These are phyloP conservation scores for Phytophthora hybrid DNA, from an alignment of 352 stramenopile species.

Conservation along the genomic window DNA sequence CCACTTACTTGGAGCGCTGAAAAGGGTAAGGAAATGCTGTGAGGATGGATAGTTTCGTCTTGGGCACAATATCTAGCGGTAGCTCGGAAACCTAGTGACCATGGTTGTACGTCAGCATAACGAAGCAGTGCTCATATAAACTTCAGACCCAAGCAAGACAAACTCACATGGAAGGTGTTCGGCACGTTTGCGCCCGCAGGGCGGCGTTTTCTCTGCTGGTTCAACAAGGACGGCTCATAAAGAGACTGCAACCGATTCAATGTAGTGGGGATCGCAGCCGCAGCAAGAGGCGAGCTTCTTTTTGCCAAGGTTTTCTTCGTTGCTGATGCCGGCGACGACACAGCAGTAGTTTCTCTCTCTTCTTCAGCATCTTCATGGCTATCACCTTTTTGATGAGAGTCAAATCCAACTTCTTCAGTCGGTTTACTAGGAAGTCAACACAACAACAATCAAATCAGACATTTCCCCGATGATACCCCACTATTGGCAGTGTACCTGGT, in stretches of 20 bases:
- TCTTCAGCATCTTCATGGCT: neutral
- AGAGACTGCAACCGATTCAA: conserved; percentile 47
- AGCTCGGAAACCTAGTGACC: conserved; percentile 46
- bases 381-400: neutral
- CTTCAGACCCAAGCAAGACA: neutral
- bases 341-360: neutral
- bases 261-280: conserved; percentile 1
- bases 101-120: conserved; percentile 7
- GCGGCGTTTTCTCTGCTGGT: conserved; percentile 25
- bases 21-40: conserved; percentile 75
- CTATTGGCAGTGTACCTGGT: conserved; percentile 16
- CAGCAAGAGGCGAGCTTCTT: conserved; percentile 2
- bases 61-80: conserved; percentile 69
- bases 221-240: conserved; percentile 41
- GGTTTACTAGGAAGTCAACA: neutral
- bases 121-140: neutral
- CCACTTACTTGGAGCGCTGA: conserved; percentile 57
- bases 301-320: conserved; percentile 1
- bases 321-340: neutral
- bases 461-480: neutral
- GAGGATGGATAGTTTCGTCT: conserved; percentile 65
- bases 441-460: neutral
- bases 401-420: neutral
- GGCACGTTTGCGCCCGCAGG: conserved; percentile 27
- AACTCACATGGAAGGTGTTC: conserved; percentile 37